Evolutionary conservation across 306 rosid genomes (phyloP).

Genomic region (Trifolium dubium): DNA sequence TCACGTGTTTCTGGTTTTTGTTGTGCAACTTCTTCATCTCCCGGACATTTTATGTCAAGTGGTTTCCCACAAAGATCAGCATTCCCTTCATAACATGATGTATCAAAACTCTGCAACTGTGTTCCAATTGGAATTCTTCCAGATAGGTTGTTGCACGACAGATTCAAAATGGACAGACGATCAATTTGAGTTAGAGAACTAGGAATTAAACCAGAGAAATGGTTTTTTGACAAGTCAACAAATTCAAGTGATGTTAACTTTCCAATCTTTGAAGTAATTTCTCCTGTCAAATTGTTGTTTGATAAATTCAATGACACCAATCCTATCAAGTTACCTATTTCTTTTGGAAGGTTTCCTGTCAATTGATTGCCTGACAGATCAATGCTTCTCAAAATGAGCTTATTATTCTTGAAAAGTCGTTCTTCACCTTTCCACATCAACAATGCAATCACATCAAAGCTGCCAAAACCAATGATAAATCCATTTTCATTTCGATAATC

Average conservation of each 20-base stretch:
- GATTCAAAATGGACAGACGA: background rate
- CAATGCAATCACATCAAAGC: background rate
- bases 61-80: conserved; percentile 21
- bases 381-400: background rate
- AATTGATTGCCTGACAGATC: conserved; percentile 31
- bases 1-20: background rate
- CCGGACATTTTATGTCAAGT: conserved; percentile 2
- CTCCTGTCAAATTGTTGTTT: background rate
- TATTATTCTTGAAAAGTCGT: background rate
- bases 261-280: conserved; percentile 15
- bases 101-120: background rate
- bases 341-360: conserved; percentile 1
- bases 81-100: conserved; percentile 27
- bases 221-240: conserved; percentile 34
- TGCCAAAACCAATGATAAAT: too few species aligned
- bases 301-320: conserved; percentile 30
- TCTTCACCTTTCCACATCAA: conserved; percentile 34
- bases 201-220: conserved; percentile 16
- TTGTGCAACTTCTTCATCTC: background rate
- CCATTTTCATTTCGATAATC: too few species aligned
- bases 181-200: conserved; percentile 3
- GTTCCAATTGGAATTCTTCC: conserved; percentile 30
- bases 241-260: conserved; percentile 19
- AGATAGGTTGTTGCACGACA: background rate
- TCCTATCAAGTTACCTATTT: background rate